Evolutionary conservation across 208 protist genomes (phyloP), one percentile per base, ranked within the genome.

Genomic region (Trichomonas vaginalis): DNA sequence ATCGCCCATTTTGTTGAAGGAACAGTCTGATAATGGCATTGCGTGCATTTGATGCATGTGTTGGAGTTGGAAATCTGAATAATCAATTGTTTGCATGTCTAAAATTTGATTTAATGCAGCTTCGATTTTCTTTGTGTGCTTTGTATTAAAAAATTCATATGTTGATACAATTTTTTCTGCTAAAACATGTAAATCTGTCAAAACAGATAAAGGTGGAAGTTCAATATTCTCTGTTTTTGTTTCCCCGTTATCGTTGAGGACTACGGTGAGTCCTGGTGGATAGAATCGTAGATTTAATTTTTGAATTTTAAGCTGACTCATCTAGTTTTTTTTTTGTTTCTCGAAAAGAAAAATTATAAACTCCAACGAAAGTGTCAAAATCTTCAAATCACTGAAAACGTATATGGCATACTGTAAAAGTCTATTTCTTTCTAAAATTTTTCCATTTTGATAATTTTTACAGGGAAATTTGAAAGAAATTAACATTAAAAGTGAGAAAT

Each of bases 1-100:
- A 23, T 96, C 96, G 35, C 98, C 98, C 37, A 48, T 90, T 90
- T 90, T 90, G 32, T 90, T 90, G 42, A 90, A 90, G 1, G 35
- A 39, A n/a, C 82, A 90, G 42, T 90, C 82, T 1, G 42, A 23
- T 10, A 90, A 40, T 35, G 82, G 82, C 82, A 90, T 90, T 90
- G 10, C 32, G 21, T 90, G 82, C 1, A 21, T 48, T 90, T 90
- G 35, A 39, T 90, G 82, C 15, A 48, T 4, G 32, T 90, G 82
- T 37, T 90, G 23, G 27, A 90, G 0, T 35, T 49, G 42, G 23
- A 35, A 90, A 49, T 46, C 37, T 35, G 82, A 90, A 90, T 90
- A 90, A n/a, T 90, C 42, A 48, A 90, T 48, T 46, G 17, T 27
- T 48, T 90, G 82, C 82, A 90, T 90, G 17, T 48, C 40, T 4